Base-by-base conservation (phyloP, 176 grass and related monocot species). In the Ensete glaucum region DNA sequence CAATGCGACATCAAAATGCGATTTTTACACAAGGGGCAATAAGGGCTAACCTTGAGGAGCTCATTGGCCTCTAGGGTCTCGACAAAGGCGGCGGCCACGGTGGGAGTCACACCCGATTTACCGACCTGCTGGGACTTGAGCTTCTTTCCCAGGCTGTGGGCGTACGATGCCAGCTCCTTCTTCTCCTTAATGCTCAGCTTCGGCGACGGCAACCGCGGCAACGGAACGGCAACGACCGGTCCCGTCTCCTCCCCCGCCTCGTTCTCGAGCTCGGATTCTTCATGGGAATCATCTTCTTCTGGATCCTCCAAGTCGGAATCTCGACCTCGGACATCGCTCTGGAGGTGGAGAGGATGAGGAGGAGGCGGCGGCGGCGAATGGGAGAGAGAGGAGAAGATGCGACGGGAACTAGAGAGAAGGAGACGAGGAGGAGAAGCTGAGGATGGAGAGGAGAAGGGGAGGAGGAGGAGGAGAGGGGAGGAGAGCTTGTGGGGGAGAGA, bases 121-220 rank as follows among this genome's bases (percentile, higher is more conserved):
- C 90, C 95, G 11, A 98, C 88, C 81, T 94, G 90, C 86, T 98
- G 90, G 75, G 80, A 85, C 75, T 98, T 98, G 75, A 98, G 88
- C 78, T 91, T 87, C 86, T 87, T 98, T 1, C 95, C 88, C 9
- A 94, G 95, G 64, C 84, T 82, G 81, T 98, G 90, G 26, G 88
- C 90, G 80, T 91, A 93, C 17, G 95, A 89, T 22, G 90, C 86
- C 58, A 98, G 83, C 69, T 91, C 95, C 80, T 93, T 98, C 64
- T 87, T 89, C 86, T 91, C 94, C 86, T 98, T 98, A 62, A 91
- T 83, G 69, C 85, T 93, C 75, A 94, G 81, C 73, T 91, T 85
- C 51, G 95, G 84, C 52, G 73, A 86, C 15, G 86, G 84, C 65
- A 89, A 84, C 67, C 71, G 76, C 64, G 86, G 84, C 10, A 89